A percentile compares a stretch with the other conserved stretches of the same genome.
Conservation (phyloP, 129 eudicot genomes). For the Ambrosia artemisiifolia region DNA sequence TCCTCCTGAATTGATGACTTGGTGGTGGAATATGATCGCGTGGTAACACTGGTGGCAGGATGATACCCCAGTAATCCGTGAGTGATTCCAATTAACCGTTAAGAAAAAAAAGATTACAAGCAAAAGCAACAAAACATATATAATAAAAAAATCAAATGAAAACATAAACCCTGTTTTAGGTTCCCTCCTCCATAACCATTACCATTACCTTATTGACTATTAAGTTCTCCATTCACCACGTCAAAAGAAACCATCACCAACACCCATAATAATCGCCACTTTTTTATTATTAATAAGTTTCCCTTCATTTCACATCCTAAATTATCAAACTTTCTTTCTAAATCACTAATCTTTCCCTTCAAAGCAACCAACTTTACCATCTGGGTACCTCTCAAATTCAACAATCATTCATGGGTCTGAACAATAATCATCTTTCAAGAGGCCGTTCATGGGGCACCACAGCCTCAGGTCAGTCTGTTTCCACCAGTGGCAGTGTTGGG, state of each 20-base stretch:
- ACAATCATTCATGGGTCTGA: constrained; percentile 36
- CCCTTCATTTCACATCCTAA: neutral
- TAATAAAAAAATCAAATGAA: neutral
- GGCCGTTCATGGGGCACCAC: constrained; percentile 85
- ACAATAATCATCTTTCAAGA: constrained; percentile 43
- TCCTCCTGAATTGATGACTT: too few relatives aligned
- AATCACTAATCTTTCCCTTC: neutral
- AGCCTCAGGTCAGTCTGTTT: constrained; percentile 81
- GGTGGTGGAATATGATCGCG: too few relatives aligned
- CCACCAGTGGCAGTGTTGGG: constrained; percentile 91
- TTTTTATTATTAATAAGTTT: neutral
- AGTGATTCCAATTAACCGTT: too few relatives aligned
- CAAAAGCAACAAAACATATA: too few relatives aligned
- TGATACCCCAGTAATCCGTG: too few relatives aligned
- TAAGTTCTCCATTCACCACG: neutral
- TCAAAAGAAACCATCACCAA: neutral
- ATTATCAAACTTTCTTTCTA: neutral
- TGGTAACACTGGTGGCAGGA: too few relatives aligned
- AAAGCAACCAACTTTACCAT: neutral
- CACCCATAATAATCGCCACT: constrained; percentile 1
- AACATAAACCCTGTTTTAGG: neutral
- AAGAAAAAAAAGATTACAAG: too few relatives aligned
- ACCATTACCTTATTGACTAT: neutral
- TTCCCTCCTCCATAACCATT: constrained; percentile 5
- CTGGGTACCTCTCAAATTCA: constrained; percentile 26